Percentiles rank a stretch among this genome's conserved stretches.
These are phyloP conservation scores for Discostella stelligeroides DNA, from an alignment of 108 stramenopile genomes.

Conservation along the genomic window DNA sequence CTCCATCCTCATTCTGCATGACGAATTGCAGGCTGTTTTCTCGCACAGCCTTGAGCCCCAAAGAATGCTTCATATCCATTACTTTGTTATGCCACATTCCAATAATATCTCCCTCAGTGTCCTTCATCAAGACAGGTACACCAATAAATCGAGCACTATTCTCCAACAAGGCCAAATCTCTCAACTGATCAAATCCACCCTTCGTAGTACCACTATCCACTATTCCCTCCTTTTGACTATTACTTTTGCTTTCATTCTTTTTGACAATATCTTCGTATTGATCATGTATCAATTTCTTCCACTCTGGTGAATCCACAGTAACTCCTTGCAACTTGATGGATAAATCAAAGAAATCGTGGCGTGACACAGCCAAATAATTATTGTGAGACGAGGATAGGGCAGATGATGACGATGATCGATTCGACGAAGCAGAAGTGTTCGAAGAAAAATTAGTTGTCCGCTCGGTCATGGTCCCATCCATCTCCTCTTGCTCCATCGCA, in stretches of 20 bases:
- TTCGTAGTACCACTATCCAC: background rate
- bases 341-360: constrained; percentile 23
- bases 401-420: background rate
- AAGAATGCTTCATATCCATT: constrained; percentile 34
- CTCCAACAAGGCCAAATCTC: constrained; percentile 26
- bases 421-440: no score
- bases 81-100: constrained; percentile 37
- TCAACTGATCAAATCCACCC: constrained; percentile 17
- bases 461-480: constrained; percentile 42
- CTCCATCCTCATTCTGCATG: constrained; percentile 22
- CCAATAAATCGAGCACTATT: constrained; percentile 36
- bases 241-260: constrained; percentile 1
- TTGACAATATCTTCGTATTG: constrained; percentile 17
- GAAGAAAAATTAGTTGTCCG: constrained; percentile 58
- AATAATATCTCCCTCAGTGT: constrained; percentile 44
- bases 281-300: constrained; percentile 27
- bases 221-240: background rate
- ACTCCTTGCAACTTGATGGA: constrained; percentile 8
- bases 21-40: constrained; percentile 32
- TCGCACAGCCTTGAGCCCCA: constrained; percentile 18
- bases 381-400: background rate
- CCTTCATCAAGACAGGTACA: constrained; percentile 54
- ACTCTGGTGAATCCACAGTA: constrained; percentile 9
- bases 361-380: constrained; percentile 21
- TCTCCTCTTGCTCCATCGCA: background rate